phyloP scores from a whole-genome alignment of 371 early-diverging fungal genomes.

The Mortierella sp. region DNA sequence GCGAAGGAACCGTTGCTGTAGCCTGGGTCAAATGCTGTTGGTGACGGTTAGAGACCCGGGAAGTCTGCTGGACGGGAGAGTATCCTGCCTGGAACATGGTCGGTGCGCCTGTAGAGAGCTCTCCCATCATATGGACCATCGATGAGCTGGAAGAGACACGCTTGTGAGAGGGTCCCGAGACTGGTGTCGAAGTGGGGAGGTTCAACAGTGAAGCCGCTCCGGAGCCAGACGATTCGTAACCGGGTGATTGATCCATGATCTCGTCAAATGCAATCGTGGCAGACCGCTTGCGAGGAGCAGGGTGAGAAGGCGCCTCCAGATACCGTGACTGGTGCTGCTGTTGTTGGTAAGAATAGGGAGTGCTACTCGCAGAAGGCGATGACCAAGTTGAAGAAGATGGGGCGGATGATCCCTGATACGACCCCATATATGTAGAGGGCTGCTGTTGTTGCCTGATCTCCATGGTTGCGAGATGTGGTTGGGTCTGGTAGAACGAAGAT shows the following conservation, averaged over 20 bases:
- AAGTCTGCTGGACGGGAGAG: slow-evolving; percentile 23
- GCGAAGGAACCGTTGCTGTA: not conserved
- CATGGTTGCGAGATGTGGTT: slow-evolving; percentile 10
- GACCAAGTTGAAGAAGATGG: slow-evolving; percentile 9
- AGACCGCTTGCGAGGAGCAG: slow-evolving; percentile 43
- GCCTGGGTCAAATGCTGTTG: slow-evolving; percentile 6
- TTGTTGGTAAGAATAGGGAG: slow-evolving; percentile 18
- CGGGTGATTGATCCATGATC: slow-evolving; percentile 28
- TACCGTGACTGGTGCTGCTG: not conserved
- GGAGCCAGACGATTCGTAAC: slow-evolving; percentile 16
- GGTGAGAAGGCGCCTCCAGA: not conserved
- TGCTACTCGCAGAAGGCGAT: not conserved
- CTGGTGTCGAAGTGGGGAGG: not conserved
- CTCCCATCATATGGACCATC: slow-evolving; percentile 21
- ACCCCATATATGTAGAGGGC: not conserved
- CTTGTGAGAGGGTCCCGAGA: slow-evolving; percentile 29
- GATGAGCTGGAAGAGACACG: slow-evolving; percentile 46
- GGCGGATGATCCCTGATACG: slow-evolving; percentile 5
- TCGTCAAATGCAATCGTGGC: slow-evolving; percentile 51
- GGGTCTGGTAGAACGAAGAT: not conserved
- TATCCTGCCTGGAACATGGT: slow-evolving; percentile 28
- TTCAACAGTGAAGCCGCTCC: slow-evolving; percentile 8
- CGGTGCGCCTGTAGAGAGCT: slow-evolving; percentile 12
- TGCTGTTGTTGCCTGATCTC: slow-evolving; percentile 2
- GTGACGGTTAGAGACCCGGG: slow-evolving; percentile 14